These are phyloP conservation scores for Alternaria triticina DNA, from an alignment of 2,329 filamentous ascomycete species.

Conservation along the genomic window DNA sequence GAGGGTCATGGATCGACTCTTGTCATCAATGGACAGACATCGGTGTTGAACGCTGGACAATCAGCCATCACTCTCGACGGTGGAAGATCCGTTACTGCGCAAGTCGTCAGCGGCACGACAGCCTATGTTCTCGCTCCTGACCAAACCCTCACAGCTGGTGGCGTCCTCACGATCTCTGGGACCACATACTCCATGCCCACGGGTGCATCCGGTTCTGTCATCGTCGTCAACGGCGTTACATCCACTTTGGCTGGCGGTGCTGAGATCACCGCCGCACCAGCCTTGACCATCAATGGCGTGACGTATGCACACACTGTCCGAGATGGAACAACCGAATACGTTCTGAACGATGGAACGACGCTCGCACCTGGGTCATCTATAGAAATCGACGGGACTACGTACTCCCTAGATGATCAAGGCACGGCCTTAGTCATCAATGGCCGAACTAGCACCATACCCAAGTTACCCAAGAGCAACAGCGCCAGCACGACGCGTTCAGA, in stretches of 20 bases:
- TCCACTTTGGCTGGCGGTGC: slow-evolving; percentile 24
- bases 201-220: slow-evolving; percentile 28
- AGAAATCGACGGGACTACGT: slow-evolving; percentile 37
- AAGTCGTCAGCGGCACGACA: slow-evolving; percentile 29
- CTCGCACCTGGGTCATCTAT: slow-evolving; percentile 31
- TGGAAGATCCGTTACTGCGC: slow-evolving; percentile 24
- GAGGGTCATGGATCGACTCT: slow-evolving; percentile 25
- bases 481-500: slow-evolving; percentile 28
- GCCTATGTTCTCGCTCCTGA: slow-evolving; percentile 31
- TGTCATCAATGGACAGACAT: slow-evolving; percentile 32
- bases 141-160: slow-evolving; percentile 37
- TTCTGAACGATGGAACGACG: slow-evolving; percentile 22
- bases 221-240: slow-evolving; percentile 37
- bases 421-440: slow-evolving; percentile 43
- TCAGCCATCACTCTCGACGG: slow-evolving; percentile 22
- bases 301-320: slow-evolving; percentile 32
- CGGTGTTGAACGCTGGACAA: not conserved
- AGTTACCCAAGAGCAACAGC: slow-evolving; percentile 33
- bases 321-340: slow-evolving; percentile 36
- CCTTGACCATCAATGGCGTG: slow-evolving; percentile 35
- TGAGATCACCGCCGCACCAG: slow-evolving; percentile 24
- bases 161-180: slow-evolving; percentile 32
- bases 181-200: slow-evolving; percentile 36
- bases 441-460: slow-evolving; percentile 35
- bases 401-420: slow-evolving; percentile 31